These are phyloP conservation scores for Fusarium foetens DNA, from an alignment of 2,329 filamentous ascomycete genomes.

Conservation along the genomic window DNA sequence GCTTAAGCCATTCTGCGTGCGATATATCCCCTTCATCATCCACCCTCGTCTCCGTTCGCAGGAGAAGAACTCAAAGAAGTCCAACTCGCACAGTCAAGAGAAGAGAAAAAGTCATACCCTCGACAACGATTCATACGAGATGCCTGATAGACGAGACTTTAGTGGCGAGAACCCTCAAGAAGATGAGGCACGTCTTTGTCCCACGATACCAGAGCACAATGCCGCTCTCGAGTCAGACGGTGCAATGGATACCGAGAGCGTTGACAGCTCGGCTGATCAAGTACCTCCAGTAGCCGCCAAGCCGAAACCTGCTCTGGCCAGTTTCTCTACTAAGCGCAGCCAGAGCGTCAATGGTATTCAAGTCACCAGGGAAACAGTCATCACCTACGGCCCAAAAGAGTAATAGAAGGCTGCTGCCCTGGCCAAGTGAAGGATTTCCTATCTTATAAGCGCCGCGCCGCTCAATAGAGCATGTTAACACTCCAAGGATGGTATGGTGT, in stretches of 20 bases:
- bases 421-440: not conserved
- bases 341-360: conserved; percentile 37
- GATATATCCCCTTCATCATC: conserved; percentile 45
- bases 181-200: conserved; percentile 41
- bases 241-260: conserved; percentile 37
- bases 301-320: conserved; percentile 34
- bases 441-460: conserved; percentile 16
- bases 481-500: conserved; percentile 1
- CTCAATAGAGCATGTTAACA: conserved; percentile 13
- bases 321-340: conserved; percentile 31
- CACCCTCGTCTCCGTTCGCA: conserved; percentile 39
- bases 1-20: conserved; percentile 59
- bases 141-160: conserved; percentile 35
- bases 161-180: conserved; percentile 28
- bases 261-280: conserved; percentile 34
- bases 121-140: conserved; percentile 38
- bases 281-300: conserved; percentile 9
- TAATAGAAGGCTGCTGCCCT: not conserved
- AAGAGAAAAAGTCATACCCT: conserved; percentile 30
- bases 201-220: conserved; percentile 11
- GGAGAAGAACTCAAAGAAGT: conserved; percentile 30
- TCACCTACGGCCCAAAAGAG: conserved; percentile 34
- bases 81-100: conserved; percentile 24
- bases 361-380: conserved; percentile 41
- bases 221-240: conserved; percentile 15